Evolutionary conservation across 305 asterid genomes (phyloP).

Genomic region (Rubia peregrina): DNA sequence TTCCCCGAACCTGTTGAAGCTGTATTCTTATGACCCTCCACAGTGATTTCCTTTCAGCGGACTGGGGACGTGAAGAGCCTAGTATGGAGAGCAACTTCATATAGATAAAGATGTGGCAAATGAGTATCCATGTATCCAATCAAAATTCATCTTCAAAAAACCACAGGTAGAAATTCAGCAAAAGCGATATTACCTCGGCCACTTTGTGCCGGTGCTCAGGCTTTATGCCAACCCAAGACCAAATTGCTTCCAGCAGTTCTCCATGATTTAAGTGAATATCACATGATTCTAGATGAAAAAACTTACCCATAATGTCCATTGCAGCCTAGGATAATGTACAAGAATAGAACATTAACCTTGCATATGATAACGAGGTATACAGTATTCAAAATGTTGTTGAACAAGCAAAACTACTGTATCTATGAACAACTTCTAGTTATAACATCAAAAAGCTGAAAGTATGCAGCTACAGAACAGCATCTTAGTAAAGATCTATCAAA

Average conservation of each 20-base stretch:
- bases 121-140: constrained; percentile 12
- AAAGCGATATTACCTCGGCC: constrained; percentile 61
- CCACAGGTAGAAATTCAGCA: background rate
- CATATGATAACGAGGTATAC: background rate
- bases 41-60: constrained; percentile 87
- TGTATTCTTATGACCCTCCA: constrained; percentile 96
- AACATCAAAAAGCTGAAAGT: background rate
- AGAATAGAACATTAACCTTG: background rate
- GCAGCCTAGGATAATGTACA: constrained; percentile 46
- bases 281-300: constrained; percentile 69
- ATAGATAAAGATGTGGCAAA: constrained; percentile 17
- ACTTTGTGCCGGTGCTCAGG: constrained; percentile 82
- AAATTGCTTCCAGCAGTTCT: constrained; percentile 82
- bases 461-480: background rate
- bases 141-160: background rate
- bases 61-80: constrained; percentile 92
- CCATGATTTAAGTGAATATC: constrained; percentile 90
- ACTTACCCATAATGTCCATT: constrained; percentile 58
- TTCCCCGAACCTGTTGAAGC: constrained; percentile 74
- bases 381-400: background rate
- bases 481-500: background rate
- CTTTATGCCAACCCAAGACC: constrained; percentile 93
- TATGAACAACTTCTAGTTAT: background rate
- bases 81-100: constrained; percentile 88
- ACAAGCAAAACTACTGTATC: background rate